Conservation (phyloP, 352 stramenopile genomes). For the Pythium phragmiticola region DNA sequence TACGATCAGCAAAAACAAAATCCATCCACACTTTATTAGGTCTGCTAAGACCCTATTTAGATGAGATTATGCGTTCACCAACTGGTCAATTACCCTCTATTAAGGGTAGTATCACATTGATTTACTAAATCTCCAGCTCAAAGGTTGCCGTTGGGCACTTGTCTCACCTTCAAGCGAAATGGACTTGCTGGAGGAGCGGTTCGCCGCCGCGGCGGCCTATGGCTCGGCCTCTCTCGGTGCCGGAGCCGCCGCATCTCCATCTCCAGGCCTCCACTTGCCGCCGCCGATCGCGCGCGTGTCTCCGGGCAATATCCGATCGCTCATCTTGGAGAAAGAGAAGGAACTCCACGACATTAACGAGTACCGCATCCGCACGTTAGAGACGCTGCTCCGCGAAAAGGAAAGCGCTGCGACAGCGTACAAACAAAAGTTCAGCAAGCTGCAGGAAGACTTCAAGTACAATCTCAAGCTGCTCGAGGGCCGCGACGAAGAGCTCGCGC, state of each 20-base stretch:
- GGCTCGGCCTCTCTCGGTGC: not conserved
- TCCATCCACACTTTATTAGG: not conserved
- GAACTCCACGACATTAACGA: slow-evolving; percentile 93
- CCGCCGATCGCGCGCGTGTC: slow-evolving; percentile 33
- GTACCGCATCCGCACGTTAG: slow-evolving; percentile 82
- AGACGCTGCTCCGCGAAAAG: slow-evolving; percentile 77
- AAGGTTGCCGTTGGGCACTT: slow-evolving; percentile 17
- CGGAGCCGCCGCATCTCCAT: not conserved
- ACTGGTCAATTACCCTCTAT: slow-evolving; percentile 9
- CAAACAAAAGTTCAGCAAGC: slow-evolving; percentile 79
- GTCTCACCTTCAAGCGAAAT: not conserved
- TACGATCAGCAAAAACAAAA: not conserved
- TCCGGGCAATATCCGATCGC: slow-evolving; percentile 72
- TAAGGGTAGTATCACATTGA: not conserved
- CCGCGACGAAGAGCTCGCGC: slow-evolving; percentile 86
- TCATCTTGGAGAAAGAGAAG: slow-evolving; percentile 90
- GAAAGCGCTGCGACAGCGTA: slow-evolving; percentile 38
- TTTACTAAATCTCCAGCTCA: slow-evolving; percentile 10
- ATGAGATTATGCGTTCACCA: too few relatives aligned
- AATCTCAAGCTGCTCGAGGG: slow-evolving; percentile 91
- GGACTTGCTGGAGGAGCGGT: slow-evolving; percentile 16
- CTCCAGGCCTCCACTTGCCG: not conserved
- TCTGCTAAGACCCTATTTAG: not conserved
- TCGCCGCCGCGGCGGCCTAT: slow-evolving; percentile 1
- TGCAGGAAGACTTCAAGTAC: slow-evolving; percentile 93